phyloP scores from a whole-genome alignment of 2,329 filamentous ascomycete species.

The Mariannaea sp. region DNA sequence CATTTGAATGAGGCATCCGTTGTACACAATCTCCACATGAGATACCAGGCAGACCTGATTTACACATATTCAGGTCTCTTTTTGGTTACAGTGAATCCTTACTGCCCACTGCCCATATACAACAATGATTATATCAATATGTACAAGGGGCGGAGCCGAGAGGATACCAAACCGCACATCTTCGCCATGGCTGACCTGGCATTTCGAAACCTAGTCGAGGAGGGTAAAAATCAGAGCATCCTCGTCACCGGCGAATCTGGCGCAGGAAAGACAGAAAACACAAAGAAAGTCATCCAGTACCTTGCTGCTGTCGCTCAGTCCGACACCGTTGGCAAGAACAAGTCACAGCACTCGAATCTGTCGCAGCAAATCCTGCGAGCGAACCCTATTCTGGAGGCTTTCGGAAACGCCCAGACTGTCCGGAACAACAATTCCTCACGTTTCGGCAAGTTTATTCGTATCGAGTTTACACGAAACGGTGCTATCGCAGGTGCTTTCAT shows the following conservation, averaged over 20 bases:
- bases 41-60: slow-evolving; percentile 95
- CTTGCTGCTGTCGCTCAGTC: slow-evolving; percentile 90
- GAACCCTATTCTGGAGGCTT: slow-evolving; percentile 96
- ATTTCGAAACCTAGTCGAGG: slow-evolving; percentile 92
- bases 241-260: slow-evolving; percentile 97
- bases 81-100: slow-evolving; percentile 95
- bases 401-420: slow-evolving; percentile 97
- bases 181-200: slow-evolving; percentile 97
- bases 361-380: slow-evolving; percentile 96
- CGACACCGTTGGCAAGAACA: slow-evolving; percentile 69
- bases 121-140: slow-evolving; percentile 96
- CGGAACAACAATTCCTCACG: slow-evolving; percentile 98
- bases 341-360: slow-evolving; percentile 75
- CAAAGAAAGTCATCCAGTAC: slow-evolving; percentile 99
- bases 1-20: slow-evolving; percentile 98
- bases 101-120: slow-evolving; percentile 93
- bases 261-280: slow-evolving; percentile 98
- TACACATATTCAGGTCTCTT: slow-evolving; percentile 98
- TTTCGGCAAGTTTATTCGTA: slow-evolving; percentile 98
- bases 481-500: slow-evolving; percentile 96
- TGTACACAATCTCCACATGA: slow-evolving; percentile 92
- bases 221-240: slow-evolving; percentile 96
- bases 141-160: slow-evolving; percentile 89
- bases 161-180: slow-evolving; percentile 96
- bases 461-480: slow-evolving; percentile 86